Evolutionary conservation across 495 filamentous ascomycete species (phyloP).

Genomic region (Penicillium macrosclerotiorum): DNA sequence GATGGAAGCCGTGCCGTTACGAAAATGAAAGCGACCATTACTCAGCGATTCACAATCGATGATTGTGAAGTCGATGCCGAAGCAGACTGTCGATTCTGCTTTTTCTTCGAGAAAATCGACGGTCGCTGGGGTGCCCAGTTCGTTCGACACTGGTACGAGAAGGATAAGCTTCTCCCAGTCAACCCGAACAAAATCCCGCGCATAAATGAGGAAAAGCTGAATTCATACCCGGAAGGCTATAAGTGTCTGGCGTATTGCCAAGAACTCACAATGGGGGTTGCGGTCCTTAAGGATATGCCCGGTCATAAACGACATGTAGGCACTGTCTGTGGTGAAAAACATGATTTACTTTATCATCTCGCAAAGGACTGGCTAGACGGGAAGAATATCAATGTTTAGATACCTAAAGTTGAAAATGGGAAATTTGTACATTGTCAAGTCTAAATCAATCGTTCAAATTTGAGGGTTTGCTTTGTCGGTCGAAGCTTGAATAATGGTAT

Average conservation of each 20-base stretch:
- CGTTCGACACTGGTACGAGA: constrained; percentile 66
- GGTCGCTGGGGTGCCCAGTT: constrained; percentile 56
- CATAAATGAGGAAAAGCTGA: constrained; percentile 47
- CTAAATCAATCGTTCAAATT: not conserved
- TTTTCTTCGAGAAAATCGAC: constrained; percentile 53
- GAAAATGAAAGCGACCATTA: constrained; percentile 71
- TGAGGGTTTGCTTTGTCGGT: too few relatives aligned
- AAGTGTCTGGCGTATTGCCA: constrained; percentile 55
- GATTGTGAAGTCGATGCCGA: constrained; percentile 56
- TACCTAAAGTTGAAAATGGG: not conserved
- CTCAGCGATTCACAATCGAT: constrained; percentile 57
- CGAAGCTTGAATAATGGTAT: too few relatives aligned
- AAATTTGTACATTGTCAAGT: not conserved
- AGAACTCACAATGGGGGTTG: constrained; percentile 42
- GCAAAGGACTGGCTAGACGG: constrained; percentile 50
- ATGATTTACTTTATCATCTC: constrained; percentile 45
- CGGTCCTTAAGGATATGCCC: constrained; percentile 44
- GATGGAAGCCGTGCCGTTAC: constrained; percentile 54
- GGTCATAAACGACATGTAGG: constrained; percentile 44
- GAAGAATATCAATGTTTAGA: constrained; percentile 35
- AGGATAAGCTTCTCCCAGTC: constrained; percentile 62
- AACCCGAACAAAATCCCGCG: constrained; percentile 50
- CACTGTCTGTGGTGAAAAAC: constrained; percentile 39
- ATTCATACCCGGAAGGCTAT: constrained; percentile 54
- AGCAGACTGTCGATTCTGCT: constrained; percentile 61